Base-by-base conservation (phyloP, 1,139 yeast genomes). In the Sugiyamaella grinbergsii region DNA sequence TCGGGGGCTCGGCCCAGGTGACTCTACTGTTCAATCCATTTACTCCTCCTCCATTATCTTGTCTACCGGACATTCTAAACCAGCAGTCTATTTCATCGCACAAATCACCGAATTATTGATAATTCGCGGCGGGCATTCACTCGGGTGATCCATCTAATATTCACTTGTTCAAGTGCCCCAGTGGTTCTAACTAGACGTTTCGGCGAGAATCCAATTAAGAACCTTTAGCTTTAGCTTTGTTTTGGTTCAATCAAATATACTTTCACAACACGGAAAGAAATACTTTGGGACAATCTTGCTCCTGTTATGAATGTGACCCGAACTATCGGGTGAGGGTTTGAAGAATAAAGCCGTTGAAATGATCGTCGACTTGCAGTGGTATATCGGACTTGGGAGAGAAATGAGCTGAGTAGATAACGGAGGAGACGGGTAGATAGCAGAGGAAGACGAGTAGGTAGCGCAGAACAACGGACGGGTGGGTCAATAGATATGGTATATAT, bases 281-380 rank as follows among this genome's bases (percentile, higher is more conserved):
- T 24, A 24, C n/a, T 33, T n/a, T 33, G 20, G 18, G 15, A 15
- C 22, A 18, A 15, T 24, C 10, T 24, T 24, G 28, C 8, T 24
- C n/a, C 22, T 2, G 2, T n/a, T 22, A 33, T 33, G 18, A 33
- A 33, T n/a, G n/a, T n/a, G n/a, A n/a, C n/a, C n/a, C n/a, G n/a
- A 33, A 33, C 23, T 16, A 33, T 33, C 37, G 37, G 37, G 37
- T 33, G 22, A 33, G 37, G 37, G 39, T 34, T 34, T 18, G 23
- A 34, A 16, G 23, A 5, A 33, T n/a, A 19, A 34, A 34, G 18
- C 39, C 39, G 39, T 34, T 34, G 39, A 34, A 13, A 29, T 11
- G 33, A 29, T 29, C 6, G 33, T 16, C 33, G 33, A 29, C 33
- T 5, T 29, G 33, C 33, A 29, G 33, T n/a, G n/a, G n/a, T n/a